Conservation (phyloP, 2,329 filamentous ascomycete species). For the Xylaria sp. region DNA sequence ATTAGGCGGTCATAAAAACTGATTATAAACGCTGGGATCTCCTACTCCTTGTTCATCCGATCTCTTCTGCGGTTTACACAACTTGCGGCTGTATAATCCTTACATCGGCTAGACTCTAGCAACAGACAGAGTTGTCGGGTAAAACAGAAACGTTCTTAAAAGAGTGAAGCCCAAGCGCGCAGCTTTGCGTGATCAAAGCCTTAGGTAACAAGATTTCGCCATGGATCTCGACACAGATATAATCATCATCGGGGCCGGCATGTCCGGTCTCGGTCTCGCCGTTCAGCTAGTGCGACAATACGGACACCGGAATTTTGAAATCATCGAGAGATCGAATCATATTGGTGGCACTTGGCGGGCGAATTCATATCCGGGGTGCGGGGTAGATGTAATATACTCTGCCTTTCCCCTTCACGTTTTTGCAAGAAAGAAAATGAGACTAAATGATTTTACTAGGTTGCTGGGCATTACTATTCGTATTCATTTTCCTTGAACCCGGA, state of each 20-base stretch:
- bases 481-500: slow-evolving; percentile 30
- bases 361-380: slow-evolving; percentile 34
- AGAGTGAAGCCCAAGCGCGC: neutral
- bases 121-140: neutral
- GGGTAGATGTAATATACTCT: slow-evolving; percentile 29
- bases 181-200: neutral
- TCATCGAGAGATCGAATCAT: slow-evolving; percentile 25
- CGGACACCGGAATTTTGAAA: slow-evolving; percentile 30
- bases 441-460: slow-evolving; percentile 13
- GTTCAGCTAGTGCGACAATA: slow-evolving; percentile 30
- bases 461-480: slow-evolving; percentile 29
- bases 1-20: neutral
- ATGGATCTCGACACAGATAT: slow-evolving; percentile 36
- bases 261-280: slow-evolving; percentile 33
- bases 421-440: neutral
- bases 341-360: slow-evolving; percentile 33
- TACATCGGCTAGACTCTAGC: neutral
- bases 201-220: neutral
- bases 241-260: slow-evolving; percentile 34
- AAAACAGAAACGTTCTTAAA: neutral
- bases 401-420: neutral
- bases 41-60: neutral
- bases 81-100: no score
- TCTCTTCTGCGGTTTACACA: neutral
- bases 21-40: neutral